phyloP scores from a whole-genome alignment of 371 early-diverging fungal species.

The Blyttiomyces sp. region DNA sequence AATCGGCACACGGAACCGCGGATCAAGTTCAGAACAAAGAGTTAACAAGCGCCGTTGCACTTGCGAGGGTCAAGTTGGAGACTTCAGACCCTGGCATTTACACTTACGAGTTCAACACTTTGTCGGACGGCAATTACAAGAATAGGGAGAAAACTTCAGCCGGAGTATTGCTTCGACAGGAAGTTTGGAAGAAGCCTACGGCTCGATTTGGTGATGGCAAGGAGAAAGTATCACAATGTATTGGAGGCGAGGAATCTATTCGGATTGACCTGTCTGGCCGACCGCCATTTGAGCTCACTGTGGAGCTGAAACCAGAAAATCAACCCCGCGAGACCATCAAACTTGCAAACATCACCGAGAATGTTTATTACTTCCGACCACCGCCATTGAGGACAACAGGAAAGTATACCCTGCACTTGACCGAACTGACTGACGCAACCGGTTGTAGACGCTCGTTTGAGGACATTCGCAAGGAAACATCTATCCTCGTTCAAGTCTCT shows the following conservation, averaged over 20 bases:
- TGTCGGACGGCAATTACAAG: slow-evolving; percentile 46
- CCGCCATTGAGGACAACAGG: slow-evolving; percentile 29
- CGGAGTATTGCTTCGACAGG: slow-evolving; percentile 14
- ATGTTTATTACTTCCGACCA: slow-evolving; percentile 22
- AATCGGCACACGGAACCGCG: background rate
- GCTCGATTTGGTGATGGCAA: slow-evolving; percentile 28
- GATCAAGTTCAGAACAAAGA: slow-evolving; percentile 1
- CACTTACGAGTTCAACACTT: slow-evolving; percentile 24
- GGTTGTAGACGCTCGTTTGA: slow-evolving; percentile 29
- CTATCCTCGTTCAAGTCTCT: slow-evolving; percentile 32
- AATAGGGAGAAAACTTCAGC: background rate
- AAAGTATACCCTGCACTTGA: slow-evolving; percentile 27
- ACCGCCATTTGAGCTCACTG: slow-evolving; percentile 33
- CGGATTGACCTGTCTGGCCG: slow-evolving; percentile 27
- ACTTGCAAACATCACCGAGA: slow-evolving; percentile 11
- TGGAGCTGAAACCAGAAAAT: slow-evolving; percentile 40
- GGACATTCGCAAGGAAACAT: slow-evolving; percentile 10
- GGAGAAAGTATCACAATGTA: slow-evolving; percentile 31
- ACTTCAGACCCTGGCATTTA: slow-evolving; percentile 33
- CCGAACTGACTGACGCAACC: slow-evolving; percentile 32
- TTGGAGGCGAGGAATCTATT: slow-evolving; percentile 24
- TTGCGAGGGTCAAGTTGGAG: slow-evolving; percentile 19
- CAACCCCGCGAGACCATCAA: slow-evolving; percentile 20
- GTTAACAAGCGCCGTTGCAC: slow-evolving; percentile 3
- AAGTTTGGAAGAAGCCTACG: slow-evolving; percentile 25